These are phyloP conservation scores for Penicillium sp. DNA, from an alignment of 2,329 filamentous ascomycete genomes.

Conservation along the genomic window DNA sequence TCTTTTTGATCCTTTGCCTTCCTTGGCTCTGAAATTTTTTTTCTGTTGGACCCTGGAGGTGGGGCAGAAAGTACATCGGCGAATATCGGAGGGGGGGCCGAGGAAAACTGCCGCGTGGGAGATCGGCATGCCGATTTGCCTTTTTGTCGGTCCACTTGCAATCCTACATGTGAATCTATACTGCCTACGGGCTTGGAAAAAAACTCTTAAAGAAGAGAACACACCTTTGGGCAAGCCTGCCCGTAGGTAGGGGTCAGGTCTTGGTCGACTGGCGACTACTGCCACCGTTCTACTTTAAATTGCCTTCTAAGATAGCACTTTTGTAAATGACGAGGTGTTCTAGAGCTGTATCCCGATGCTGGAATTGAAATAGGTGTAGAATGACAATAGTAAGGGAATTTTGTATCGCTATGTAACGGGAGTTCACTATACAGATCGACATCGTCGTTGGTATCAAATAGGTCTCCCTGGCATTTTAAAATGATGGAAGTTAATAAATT, in stretches of 20 bases:
- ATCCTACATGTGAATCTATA: neutral
- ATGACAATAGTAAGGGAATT: neutral
- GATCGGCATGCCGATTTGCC: conserved; percentile 22
- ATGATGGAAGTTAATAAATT: neutral
- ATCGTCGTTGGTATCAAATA: neutral
- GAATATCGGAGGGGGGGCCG: conserved; percentile 9
- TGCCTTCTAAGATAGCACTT: too few species aligned
- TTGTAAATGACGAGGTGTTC: too few species aligned
- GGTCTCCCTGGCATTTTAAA: neutral
- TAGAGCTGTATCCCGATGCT: neutral
- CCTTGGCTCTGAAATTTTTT: conserved; percentile 1
- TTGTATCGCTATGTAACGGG: neutral
- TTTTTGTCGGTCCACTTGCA: neutral
- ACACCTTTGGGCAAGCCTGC: too few species aligned
- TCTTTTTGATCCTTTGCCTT: conserved; percentile 1
- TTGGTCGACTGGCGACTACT: too few species aligned
- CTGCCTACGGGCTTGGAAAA: too few species aligned
- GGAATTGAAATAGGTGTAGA: too few species aligned
- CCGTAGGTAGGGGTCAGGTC: too few species aligned
- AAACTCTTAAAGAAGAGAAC: too few species aligned
- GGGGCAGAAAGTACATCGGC: conserved; percentile 20
- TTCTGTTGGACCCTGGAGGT: conserved; percentile 12
- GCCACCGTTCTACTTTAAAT: too few species aligned
- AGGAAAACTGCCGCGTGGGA: conserved; percentile 8
- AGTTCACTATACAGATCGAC: neutral